Conservation (phyloP, 495 filamentous ascomycete species). For the Aspergillus egyptiacus region DNA sequence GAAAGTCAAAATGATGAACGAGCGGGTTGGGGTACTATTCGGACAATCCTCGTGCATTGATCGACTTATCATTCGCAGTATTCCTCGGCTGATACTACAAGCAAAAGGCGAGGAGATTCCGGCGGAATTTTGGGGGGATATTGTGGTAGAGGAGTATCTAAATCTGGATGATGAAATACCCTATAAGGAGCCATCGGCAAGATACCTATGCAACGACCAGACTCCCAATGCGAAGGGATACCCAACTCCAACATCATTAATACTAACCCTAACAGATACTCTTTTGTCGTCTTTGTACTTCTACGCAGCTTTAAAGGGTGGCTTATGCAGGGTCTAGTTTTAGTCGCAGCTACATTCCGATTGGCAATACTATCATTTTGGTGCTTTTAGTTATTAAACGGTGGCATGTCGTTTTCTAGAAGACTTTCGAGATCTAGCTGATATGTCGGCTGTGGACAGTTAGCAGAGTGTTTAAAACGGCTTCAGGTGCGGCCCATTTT, state of each 20-base stretch:
- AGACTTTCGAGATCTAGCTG: too few species aligned
- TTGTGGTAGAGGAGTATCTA: conserved; percentile 13
- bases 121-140: conserved; percentile 17
- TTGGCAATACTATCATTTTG: too few species aligned
- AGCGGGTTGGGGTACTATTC: conserved; percentile 15
- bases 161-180: conserved; percentile 6
- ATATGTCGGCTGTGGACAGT: too few species aligned
- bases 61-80: conserved; percentile 9
- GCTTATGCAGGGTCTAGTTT: too few species aligned
- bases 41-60: conserved; percentile 15
- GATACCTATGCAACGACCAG: neutral
- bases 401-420: too few species aligned
- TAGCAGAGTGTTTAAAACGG: too few species aligned
- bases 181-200: conserved; percentile 2
- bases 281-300: neutral
- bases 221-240: neutral
- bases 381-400: too few species aligned
- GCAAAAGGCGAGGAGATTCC: conserved; percentile 14
- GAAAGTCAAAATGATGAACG: conserved; percentile 14
- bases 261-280: neutral
- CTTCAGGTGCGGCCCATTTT: too few species aligned
- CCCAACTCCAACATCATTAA: neutral
- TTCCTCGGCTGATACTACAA: conserved; percentile 14
- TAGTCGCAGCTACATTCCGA: too few species aligned
- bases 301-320: too few species aligned